phyloP scores from a whole-genome alignment of 2,329 filamentous ascomycete species.

The Elsinoe arachidis region DNA sequence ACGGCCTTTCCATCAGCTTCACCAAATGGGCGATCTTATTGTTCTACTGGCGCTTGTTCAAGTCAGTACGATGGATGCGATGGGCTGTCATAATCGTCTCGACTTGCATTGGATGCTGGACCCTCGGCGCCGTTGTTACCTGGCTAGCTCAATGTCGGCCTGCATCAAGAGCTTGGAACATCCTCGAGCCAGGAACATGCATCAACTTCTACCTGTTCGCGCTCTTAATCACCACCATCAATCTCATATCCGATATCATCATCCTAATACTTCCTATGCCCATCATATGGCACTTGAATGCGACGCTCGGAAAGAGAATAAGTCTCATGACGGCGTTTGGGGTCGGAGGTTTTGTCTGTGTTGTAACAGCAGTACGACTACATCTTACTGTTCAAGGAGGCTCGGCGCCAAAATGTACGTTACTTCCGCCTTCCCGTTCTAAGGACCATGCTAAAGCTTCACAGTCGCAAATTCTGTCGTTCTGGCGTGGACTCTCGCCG shows the following conservation, averaged over 20 bases:
- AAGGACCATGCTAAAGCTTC: neutral
- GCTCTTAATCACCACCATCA: neutral
- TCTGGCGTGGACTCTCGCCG: slow-evolving; percentile 3
- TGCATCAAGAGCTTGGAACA: slow-evolving; percentile 1
- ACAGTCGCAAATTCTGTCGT: neutral
- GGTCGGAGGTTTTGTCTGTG: slow-evolving; percentile 3
- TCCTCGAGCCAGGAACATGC: neutral
- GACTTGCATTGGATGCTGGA: neutral
- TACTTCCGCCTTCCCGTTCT: neutral
- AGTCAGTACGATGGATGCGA: neutral
- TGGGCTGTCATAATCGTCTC: neutral
- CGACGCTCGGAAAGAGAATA: neutral
- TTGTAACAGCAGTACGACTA: slow-evolving; percentile 4
- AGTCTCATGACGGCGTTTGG: slow-evolving; percentile 1
- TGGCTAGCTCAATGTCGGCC: slow-evolving; percentile 6
- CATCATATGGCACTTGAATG: neutral
- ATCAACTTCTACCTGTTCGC: slow-evolving; percentile 10
- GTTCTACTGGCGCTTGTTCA: slow-evolving; percentile 8
- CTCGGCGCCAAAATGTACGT: neutral
- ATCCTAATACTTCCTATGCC: slow-evolving; percentile 2
- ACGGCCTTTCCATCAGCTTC: slow-evolving; percentile 6
- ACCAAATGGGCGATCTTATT: slow-evolving; percentile 8
- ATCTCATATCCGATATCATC: slow-evolving; percentile 10
- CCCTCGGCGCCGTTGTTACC: neutral
- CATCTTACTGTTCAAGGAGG: neutral